A percentile compares a stretch with the other conserved stretches of the same genome.
phyloP scores from a whole-genome alignment of 352 stramenopile genomes.

The Phytopythium montanum region DNA sequence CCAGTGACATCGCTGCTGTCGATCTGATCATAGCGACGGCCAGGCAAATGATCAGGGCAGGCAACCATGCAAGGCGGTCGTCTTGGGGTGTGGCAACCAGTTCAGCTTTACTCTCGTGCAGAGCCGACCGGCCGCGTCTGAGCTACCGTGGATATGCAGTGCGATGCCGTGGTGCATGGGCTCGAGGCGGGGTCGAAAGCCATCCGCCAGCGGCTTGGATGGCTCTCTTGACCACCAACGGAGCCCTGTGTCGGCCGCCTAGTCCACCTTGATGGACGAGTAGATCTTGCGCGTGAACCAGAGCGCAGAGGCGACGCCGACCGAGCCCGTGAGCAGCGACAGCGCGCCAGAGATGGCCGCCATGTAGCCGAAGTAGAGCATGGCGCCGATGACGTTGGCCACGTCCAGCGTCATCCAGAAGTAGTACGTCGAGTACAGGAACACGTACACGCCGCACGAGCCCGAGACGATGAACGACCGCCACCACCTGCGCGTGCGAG shows the following conservation, averaged over 20 bases:
- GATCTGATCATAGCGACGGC: neutral
- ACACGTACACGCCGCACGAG: constrained; percentile 97
- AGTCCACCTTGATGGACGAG: constrained; percentile 97
- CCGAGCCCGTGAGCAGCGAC: constrained; percentile 93
- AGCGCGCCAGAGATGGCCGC: constrained; percentile 96
- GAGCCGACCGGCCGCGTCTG: neutral
- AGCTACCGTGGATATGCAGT: constrained; percentile 1
- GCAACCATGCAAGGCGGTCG: neutral
- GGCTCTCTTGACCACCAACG: neutral
- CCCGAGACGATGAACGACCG: constrained; percentile 97
- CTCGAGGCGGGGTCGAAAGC: neutral
- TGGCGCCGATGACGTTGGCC: constrained; percentile 88
- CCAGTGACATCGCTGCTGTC: too few species aligned
- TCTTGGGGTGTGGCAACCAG: neutral
- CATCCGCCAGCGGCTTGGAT: too few species aligned
- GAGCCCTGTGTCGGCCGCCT: constrained; percentile 12
- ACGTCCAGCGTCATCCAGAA: constrained; percentile 95
- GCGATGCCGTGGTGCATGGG: neutral
- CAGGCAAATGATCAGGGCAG: neutral
- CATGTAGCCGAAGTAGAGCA: constrained; percentile 99
- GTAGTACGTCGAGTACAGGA: constrained; percentile 99
- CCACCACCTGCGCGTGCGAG: constrained; percentile 96
- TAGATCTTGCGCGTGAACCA: constrained; percentile 99
- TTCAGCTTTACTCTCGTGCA: neutral
- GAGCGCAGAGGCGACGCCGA: constrained; percentile 97